Evolutionary conservation across 495 filamentous ascomycete genomes (phyloP).

Genomic region (Penicillium cinerascens): DNA sequence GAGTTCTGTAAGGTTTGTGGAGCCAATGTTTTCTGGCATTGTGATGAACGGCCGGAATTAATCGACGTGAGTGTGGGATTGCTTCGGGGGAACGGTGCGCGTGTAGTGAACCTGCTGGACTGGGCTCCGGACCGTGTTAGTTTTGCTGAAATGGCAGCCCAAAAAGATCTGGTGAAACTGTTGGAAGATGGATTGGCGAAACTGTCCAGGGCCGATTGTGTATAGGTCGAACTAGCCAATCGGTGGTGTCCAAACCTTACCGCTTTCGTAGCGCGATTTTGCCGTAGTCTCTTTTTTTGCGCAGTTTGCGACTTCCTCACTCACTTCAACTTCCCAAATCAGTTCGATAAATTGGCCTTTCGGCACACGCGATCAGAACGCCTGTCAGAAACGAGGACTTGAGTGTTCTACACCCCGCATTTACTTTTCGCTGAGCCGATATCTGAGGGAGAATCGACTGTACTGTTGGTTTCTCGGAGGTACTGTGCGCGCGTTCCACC

Average conservation of each 20-base stretch:
- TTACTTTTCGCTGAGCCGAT: background rate
- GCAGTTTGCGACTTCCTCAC: background rate
- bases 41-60: conserved; percentile 50
- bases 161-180: conserved; percentile 35
- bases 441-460: background rate
- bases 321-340: background rate
- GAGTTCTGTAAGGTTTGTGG: conserved; percentile 64
- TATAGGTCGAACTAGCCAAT: background rate
- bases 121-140: conserved; percentile 60
- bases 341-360: background rate
- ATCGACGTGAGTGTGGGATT: conserved; percentile 65
- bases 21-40: conserved; percentile 66
- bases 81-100: conserved; percentile 49
- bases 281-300: background rate
- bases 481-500: background rate
- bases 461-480: background rate
- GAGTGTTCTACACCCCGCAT: background rate
- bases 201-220: background rate
- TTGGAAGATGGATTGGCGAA: conserved; percentile 22
- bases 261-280: conserved; percentile 1
- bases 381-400: background rate
- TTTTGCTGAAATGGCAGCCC: conserved; percentile 57
- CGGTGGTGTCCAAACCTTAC: background rate
- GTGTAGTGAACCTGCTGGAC: conserved; percentile 57
- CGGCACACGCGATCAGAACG: background rate